Base-by-base conservation (phyloP, 2,329 filamentous ascomycete genomes). In the Mycocentrospora acerina region DNA sequence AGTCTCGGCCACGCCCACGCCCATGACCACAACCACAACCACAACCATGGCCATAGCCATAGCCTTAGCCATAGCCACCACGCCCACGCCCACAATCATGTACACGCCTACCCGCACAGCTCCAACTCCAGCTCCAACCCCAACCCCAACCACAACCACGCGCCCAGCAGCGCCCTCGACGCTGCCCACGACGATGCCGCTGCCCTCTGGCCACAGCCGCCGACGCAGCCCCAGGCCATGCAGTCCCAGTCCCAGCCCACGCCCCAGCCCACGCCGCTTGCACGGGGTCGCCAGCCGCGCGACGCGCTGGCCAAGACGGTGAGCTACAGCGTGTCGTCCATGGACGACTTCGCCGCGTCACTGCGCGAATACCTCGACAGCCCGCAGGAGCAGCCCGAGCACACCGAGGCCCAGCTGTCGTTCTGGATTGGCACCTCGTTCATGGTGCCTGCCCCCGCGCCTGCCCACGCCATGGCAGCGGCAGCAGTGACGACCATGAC, bases 401-500 rank as follows among this genome's bases (percentile, higher is more conserved):
- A 68, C 46, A 62, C 63, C 32, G 61, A 66, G 32, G 65, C 63
- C 38, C 64, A 67, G 48, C 47, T 69, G 14, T 60, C 57, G 39
- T 64, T 69, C 37, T 68, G 64, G 63, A 62, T 60, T 16, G 62
- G 61, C 40, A 56, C 66, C 16, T 55, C 44, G 41, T 69, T 69
- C 45, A 40, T 60, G 30, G 65, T 68, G 28, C 42, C 46, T 29
- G 38, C 45, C 7, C 40, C 49, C n/a, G 11, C 29, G 24, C 19
- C 10, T 24, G 7, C 30, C 27, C 10, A 35, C 30, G 8, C 30
- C 31, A 2, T 24, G 27, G 24, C 30, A 34, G 14, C 40, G 30
- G 8, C 39, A 31, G 4, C 41, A 44, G 4, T 43, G 44, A 12
- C 17, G 19, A 4, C 34, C 24, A 12, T 19, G 19, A 18, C 47